Conservation (phyloP, 1,139 yeast species). For the Kodamaea fungicola region DNA sequence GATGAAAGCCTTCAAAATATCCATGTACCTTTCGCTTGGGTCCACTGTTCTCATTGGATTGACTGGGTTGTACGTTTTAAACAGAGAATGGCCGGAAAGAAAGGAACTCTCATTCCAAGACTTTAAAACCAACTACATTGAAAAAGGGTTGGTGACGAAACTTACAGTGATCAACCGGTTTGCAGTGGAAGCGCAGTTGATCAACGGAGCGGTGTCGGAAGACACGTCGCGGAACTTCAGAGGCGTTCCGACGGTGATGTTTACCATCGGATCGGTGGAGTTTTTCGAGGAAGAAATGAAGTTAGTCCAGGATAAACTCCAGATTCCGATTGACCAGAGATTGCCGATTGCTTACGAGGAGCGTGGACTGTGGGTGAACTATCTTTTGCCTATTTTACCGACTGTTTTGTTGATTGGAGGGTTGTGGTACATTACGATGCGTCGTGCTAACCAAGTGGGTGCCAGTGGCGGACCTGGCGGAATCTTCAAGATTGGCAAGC, state of each 20-base stretch:
- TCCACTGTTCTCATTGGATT: constrained; percentile 6
- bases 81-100: constrained; percentile 16
- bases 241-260: constrained; percentile 48
- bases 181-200: constrained; percentile 71
- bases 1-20: no score
- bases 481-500: constrained; percentile 60
- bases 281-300: constrained; percentile 68
- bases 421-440: constrained; percentile 63
- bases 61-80: constrained; percentile 4
- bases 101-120: constrained; percentile 81
- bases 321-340: constrained; percentile 56
- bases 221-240: constrained; percentile 34
- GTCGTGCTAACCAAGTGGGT: constrained; percentile 48
- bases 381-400: constrained; percentile 61
- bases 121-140: constrained; percentile 77
- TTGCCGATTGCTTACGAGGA: constrained; percentile 65
- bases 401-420: constrained; percentile 70
- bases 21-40: no score
- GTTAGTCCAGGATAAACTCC: constrained; percentile 57
- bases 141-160: constrained; percentile 76
- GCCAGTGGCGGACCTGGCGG: constrained; percentile 52
- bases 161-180: constrained; percentile 74
- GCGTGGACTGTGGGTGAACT: constrained; percentile 54
- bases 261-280: constrained; percentile 73
- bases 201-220: constrained; percentile 52